Evolutionary conservation across 2,329 filamentous ascomycete genomes (phyloP), one percentile per base, ranked within the genome.

Genomic region (Alternaria gansuensis): DNA sequence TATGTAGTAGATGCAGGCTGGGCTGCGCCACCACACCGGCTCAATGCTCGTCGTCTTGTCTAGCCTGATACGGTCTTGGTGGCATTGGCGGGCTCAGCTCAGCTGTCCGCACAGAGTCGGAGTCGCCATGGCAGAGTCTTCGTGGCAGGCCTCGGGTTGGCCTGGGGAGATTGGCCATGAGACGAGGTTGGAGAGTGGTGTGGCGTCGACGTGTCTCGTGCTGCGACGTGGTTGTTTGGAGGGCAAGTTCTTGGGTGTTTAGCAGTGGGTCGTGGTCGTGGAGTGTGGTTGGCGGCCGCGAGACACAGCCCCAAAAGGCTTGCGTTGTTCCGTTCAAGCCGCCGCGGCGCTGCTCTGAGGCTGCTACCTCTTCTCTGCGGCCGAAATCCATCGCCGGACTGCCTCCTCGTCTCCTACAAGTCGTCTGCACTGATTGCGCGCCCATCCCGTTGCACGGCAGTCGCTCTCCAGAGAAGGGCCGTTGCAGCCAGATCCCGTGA

Each of bases 1-100:
- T 17, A 17, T 17, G 17, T 17, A 17, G 41, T 24, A 10, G 48
- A 39, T 33, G 36, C 44, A 51, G 41, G 29, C 37, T 41, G 43
- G 21, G 51, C 56, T 59, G 56, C 56, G 56, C 56, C 56, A 54
- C 56, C 56, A 59, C 56, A 37, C 43, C 56, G 56, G 56, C 50
- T 54, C 44, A 29, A 54, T 44, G 31, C 56, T 54, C 24, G 31
- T 46, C 9, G 44, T 39, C 24, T n/a, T 28, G 56, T 49, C 56
- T 54, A 58, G 56, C 50, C 51, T 11, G 44, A 36, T 44, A n/a
- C 56, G 36, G 36, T 24, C 40, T 39, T 58, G 41, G 23, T 50
- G 44, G 50, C n/a, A 54, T 44, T 48, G 54, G 48, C 54, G 43
- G 34, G 49, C 55, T 28, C 55, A 46, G 33, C 31, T 46, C 43